phyloP scores from a whole-genome alignment of 2,329 filamentous ascomycete species.

The Penicillium thymicola region DNA sequence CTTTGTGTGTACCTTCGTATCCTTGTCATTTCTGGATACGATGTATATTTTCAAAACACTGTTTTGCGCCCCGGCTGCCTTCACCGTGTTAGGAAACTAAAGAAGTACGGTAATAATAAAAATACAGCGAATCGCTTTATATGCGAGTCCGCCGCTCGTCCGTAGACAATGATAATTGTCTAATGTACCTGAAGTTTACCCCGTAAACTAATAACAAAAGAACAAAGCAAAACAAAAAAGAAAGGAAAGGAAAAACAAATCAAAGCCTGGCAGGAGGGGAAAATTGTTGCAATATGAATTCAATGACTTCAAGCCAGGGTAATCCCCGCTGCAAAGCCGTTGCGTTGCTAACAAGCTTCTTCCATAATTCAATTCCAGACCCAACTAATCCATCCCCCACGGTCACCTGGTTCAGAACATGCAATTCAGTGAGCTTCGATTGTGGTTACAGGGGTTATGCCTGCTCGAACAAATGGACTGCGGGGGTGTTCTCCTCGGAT shows the following conservation, averaged over 20 bases:
- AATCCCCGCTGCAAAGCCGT: neutral
- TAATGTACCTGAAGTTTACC: neutral
- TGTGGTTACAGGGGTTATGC: constrained; percentile 5
- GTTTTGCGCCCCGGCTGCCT: neutral
- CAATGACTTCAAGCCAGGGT: neutral
- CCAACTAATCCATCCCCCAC: neutral
- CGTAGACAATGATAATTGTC: neutral
- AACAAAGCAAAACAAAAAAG: neutral
- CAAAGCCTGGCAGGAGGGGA: neutral
- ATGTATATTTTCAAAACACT: neutral
- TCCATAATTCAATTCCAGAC: neutral
- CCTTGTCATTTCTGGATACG: neutral
- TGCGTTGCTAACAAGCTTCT: constrained; percentile 11
- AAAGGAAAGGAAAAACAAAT: no score
- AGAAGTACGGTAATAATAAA: neutral
- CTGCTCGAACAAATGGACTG: neutral
- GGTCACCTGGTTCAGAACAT: neutral
- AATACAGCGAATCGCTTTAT: neutral
- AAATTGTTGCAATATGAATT: neutral
- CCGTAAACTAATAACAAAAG: neutral
- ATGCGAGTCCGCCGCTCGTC: neutral
- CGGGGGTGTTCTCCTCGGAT: constrained; percentile 7
- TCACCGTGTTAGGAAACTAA: neutral
- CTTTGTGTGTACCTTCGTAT: neutral
- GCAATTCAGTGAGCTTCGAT: constrained; percentile 2